Base-by-base conservation (phyloP, 306 rosid genomes). In the Cicer cuneatum region DNA sequence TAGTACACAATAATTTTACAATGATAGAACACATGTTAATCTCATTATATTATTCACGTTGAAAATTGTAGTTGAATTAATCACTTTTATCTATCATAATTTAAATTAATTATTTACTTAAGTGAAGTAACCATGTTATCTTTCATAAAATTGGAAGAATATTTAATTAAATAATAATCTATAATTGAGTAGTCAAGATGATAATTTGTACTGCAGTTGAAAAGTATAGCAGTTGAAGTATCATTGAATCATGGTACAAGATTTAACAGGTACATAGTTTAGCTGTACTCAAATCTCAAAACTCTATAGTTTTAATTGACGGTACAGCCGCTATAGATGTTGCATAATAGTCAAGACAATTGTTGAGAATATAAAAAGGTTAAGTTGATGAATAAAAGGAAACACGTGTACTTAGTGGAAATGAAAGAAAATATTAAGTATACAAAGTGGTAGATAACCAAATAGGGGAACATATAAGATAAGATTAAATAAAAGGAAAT, bases 371-470 rank as follows among this genome's bases (percentile, higher is more conserved):
- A 68, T 14, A 37, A 65, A 21, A 9, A 15, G 1, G n/a, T 40
- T 10, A 24, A 24, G 11, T 57, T 9, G 38, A 37, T 45, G 59
- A 13, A 64, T 12, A 79, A 18, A 54, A 24, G 60, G 42, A 56
- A 64, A 56, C 7, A 12, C 19, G 40, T 67, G 69, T 19, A 66
- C 8, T 14, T 7, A 71, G 29, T n/a, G 41, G 39, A 56, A 43
- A 58, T 1, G 8, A 38, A 40, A 21, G 7, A 60, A 8, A 54
- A 52, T 7, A 14, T 38, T 40, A 15, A 5, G 7, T 19, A 47
- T 5, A 49, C 19, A 54, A n/a, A 81, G 63, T 43, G 40, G 60
- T 39, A 18, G 52, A 52, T 65, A 13, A 33, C 18, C 24, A 60
- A 10, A 65, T 9, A 43, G 48, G 48, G 54, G 47, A 14, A 59